Conservation (phyloP, 148 eudicot species). For the Cornus kousa region DNA sequence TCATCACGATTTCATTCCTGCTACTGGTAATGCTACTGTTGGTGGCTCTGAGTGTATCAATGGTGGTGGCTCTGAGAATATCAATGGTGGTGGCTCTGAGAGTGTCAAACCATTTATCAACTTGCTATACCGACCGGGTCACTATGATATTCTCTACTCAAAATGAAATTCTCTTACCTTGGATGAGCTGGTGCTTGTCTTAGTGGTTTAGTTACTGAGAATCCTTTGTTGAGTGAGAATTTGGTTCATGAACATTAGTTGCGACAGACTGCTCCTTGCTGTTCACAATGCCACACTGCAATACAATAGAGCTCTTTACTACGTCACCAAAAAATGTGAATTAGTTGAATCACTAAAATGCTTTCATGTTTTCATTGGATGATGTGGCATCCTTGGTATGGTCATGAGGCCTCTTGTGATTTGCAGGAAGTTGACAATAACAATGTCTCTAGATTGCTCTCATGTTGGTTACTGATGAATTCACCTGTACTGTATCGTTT, state of each 20-base stretch:
- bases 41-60: slow-evolving; percentile 27
- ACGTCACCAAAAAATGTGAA: background rate
- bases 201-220: background rate
- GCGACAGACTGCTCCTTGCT: background rate
- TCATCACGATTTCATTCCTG: slow-evolving; percentile 91
- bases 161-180: slow-evolving; percentile 30
- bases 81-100: slow-evolving; percentile 33
- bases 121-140: slow-evolving; percentile 94
- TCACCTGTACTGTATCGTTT: no score
- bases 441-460: background rate
- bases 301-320: background rate
- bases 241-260: background rate
- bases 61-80: slow-evolving; percentile 27
- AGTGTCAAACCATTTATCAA: slow-evolving; percentile 54
- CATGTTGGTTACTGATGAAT: no score
- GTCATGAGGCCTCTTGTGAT: background rate
- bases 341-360: background rate
- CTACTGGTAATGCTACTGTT: slow-evolving; percentile 15
- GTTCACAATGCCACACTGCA: background rate
- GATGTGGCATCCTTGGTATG: background rate
- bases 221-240: background rate
- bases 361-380: background rate
- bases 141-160: slow-evolving; percentile 85
- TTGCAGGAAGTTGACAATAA: background rate
- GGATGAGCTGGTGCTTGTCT: slow-evolving; percentile 12